A percentile compares a stretch with the other conserved stretches of the same genome.
phyloP scores from a whole-genome alignment of 768 basidiomycete species.

The Flagelloscypha sp. region DNA sequence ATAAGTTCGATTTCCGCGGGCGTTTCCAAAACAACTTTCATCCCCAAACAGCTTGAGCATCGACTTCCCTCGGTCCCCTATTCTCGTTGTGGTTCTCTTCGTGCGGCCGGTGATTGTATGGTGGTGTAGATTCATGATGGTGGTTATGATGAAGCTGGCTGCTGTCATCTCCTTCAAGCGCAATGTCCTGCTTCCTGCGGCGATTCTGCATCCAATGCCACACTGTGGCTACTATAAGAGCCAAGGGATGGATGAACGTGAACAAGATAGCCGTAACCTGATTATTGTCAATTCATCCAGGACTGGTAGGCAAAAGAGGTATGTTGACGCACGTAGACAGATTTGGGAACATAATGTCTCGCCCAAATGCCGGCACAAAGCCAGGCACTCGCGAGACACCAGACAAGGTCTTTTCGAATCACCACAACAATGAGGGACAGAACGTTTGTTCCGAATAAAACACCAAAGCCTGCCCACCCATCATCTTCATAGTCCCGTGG shows the following conservation, averaged over 20 bases:
- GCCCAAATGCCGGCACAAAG: slow-evolving; percentile 59
- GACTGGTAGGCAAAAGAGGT: neutral
- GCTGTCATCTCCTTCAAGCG: too few relatives aligned
- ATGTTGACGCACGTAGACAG: slow-evolving; percentile 48
- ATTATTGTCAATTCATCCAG: slow-evolving; percentile 1
- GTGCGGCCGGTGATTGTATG: neutral
- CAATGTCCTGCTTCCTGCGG: too few relatives aligned
- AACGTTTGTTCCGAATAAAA: slow-evolving; percentile 57
- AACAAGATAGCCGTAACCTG: slow-evolving; percentile 57
- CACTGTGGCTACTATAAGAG: too few relatives aligned
- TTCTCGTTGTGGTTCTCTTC: neutral
- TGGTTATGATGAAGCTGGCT: neutral
- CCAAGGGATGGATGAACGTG: slow-evolving; percentile 59
- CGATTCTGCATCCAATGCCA: too few relatives aligned
- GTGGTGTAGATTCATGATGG: neutral
- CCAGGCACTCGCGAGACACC: slow-evolving; percentile 72
- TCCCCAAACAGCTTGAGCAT: neutral
- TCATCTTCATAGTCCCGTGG: slow-evolving; percentile 50
- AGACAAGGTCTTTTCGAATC: slow-evolving; percentile 59
- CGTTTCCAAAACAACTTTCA: too few relatives aligned
- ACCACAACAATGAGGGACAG: slow-evolving; percentile 47
- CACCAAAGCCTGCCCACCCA: slow-evolving; percentile 67
- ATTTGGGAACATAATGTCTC: slow-evolving; percentile 50
- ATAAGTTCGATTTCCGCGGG: too few relatives aligned
- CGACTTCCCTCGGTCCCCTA: neutral